A percentile compares a stretch with the other conserved stretches of the same genome.
Evolutionary conservation across 2,329 filamentous ascomycete genomes (phyloP).

Genomic region (Pezicula carpinea): DNA sequence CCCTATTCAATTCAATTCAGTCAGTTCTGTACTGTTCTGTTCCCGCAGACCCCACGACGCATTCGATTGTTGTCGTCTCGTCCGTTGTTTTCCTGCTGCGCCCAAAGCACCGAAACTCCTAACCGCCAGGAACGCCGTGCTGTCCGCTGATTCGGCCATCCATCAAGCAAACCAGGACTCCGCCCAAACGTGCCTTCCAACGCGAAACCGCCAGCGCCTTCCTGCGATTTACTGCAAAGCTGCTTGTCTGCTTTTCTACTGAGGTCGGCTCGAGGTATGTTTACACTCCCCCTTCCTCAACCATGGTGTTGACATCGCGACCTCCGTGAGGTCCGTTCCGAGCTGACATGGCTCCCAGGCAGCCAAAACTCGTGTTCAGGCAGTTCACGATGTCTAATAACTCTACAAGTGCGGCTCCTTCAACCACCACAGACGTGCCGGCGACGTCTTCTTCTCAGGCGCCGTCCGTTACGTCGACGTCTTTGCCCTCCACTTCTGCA

Average conservation of each 20-base stretch:
- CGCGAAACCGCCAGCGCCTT: conserved; percentile 4
- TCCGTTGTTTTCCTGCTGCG: neutral
- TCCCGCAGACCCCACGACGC: conserved; percentile 21
- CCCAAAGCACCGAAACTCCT: neutral
- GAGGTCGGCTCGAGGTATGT: conserved; percentile 15
- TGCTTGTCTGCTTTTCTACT: conserved; percentile 3
- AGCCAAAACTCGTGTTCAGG: conserved; percentile 16
- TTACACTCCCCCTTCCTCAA: conserved; percentile 1
- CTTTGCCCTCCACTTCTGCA: conserved; percentile 5
- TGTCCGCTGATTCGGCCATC: conserved; percentile 3
- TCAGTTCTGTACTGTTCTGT: neutral
- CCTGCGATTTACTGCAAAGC: neutral
- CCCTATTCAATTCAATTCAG: too few relatives aligned
- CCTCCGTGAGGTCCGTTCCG: conserved; percentile 9
- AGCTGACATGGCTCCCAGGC: conserved; percentile 17
- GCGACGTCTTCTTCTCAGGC: conserved; percentile 3
- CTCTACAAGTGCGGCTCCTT: conserved; percentile 21
- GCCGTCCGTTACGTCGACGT: neutral
- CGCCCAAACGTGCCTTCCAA: conserved; percentile 2
- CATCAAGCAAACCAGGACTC: neutral
- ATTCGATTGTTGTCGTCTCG: conserved; percentile 25
- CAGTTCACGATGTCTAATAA: conserved; percentile 25
- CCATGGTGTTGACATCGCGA: neutral
- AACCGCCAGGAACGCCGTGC: neutral
- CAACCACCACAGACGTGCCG: conserved; percentile 8